phyloP scores from a whole-genome alignment of 495 filamentous ascomycete genomes.

The Aspergillus wentii region DNA sequence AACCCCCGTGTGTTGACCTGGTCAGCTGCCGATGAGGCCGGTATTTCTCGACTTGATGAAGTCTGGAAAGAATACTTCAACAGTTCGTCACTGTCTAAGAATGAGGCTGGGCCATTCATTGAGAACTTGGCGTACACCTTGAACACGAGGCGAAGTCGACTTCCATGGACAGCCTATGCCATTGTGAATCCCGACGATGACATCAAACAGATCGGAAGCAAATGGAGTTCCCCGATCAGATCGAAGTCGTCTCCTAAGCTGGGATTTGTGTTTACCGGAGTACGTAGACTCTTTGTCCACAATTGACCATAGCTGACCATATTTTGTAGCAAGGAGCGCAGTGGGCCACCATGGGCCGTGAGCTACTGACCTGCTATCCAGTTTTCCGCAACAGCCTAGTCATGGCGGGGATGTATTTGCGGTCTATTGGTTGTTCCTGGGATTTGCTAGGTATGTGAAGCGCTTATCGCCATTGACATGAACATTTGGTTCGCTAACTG shows the following conservation, averaged over 20 bases:
- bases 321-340: constrained; percentile 27
- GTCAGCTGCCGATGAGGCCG: no score
- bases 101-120: not conserved
- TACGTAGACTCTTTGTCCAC: not conserved
- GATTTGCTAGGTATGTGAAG: constrained; percentile 6
- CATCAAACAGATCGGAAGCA: not conserved
- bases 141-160: constrained; percentile 9
- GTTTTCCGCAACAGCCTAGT: constrained; percentile 11
- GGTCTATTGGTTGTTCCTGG: constrained; percentile 1
- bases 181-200: not conserved
- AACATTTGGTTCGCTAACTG: not conserved
- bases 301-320: not conserved
- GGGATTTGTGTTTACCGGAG: constrained; percentile 26
- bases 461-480: not conserved
- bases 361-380: constrained; percentile 10
- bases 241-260: constrained; percentile 3
- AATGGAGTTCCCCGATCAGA: not conserved
- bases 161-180: not conserved
- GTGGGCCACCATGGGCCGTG: constrained; percentile 25
- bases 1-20: not conserved
- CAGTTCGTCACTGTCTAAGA: no score
- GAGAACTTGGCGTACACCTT: constrained; percentile 21
- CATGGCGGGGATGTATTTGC: constrained; percentile 8
- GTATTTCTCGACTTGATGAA: no score
- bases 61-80: no score